A percentile compares a stretch with the other conserved stretches of the same genome.
phyloP scores from a whole-genome alignment of 192 early-diverging fungal species.

The Entophlyctis luteolus region DNA sequence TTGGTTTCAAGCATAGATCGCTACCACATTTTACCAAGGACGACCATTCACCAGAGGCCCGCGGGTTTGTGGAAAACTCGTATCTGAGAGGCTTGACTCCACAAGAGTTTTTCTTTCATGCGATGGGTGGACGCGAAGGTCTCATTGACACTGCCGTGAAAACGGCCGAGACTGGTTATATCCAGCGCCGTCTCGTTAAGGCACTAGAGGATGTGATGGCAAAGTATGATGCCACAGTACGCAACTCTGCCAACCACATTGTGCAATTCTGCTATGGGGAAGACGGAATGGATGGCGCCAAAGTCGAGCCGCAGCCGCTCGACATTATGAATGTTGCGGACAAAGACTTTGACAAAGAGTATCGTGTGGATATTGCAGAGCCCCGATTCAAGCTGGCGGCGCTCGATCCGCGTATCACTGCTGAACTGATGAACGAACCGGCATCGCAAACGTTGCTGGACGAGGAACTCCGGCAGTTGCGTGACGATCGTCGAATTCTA shows the following conservation, averaged over 20 bases:
- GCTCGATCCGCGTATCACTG: constrained; percentile 68
- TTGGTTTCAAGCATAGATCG: constrained; percentile 89
- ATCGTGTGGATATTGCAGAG: constrained; percentile 74
- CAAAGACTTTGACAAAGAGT: constrained; percentile 71
- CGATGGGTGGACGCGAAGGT: constrained; percentile 99
- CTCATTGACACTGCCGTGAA: constrained; percentile 99
- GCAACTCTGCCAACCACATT: constrained; percentile 89
- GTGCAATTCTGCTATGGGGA: constrained; percentile 98
- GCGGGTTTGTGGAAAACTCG: constrained; percentile 87
- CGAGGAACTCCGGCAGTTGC: constrained; percentile 74
- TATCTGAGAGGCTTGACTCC: constrained; percentile 92
- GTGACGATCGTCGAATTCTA: constrained; percentile 67
- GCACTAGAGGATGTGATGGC: constrained; percentile 97
- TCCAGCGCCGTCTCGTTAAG: constrained; percentile 97
- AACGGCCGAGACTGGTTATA: constrained; percentile 98
- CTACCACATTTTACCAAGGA: constrained; percentile 98
- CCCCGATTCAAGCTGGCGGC: constrained; percentile 59
- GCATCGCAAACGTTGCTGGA: constrained; percentile 69
- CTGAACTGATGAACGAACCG: constrained; percentile 72
- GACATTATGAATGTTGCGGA: constrained; percentile 67
- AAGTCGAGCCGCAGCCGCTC: constrained; percentile 79
- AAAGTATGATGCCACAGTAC: constrained; percentile 94
- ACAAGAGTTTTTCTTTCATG: constrained; percentile 99
- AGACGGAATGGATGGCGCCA: constrained; percentile 94
- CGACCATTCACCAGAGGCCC: constrained; percentile 87